Base-by-base conservation (phyloP, 148 eudicot species). In the Pharnaceum exiguum region DNA sequence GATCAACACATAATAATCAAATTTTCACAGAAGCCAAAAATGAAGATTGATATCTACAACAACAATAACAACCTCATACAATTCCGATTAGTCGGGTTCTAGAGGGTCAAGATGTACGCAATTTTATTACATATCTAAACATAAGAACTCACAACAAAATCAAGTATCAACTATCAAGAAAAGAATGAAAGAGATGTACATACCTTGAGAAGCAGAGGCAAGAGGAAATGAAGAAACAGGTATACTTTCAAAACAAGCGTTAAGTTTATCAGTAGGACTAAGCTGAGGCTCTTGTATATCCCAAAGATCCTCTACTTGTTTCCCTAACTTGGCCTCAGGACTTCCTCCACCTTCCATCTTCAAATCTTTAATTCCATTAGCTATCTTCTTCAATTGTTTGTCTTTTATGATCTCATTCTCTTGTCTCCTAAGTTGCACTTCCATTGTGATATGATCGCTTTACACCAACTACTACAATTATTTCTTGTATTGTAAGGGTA, bases 221-320 rank as follows among this genome's bases (percentile, higher is more conserved):
- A 49, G 74, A 13, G 97, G 96, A 36, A 87, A 91, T 19, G 83
- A 68, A 58, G 94, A 85, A 32, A 91, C 96, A 43, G 89, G 84
- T 25, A 91, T 83, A 54, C 76, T 72, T 65, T 91, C 97, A 64
- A 91, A 91, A 55, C 97, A 91, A 45, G 95, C 88, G 59, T 91
- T 91, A 16, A 91, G 87, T 65, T 91, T 91, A 61, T 91, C 97
- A 54, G 85, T 82, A 16, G 96, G 97, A 55, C 77, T 75, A 3
- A 91, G 71, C 53, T 85, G 86, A 1, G 90, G 68, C 50, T 81
- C 94, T 22, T 67, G 75, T 16, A 45, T 43, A 52, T 91, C 97
- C 97, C 97, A 91, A 17, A 91, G 65, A 76, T 91, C 94, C 63
- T 82, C 97, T 10, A 91, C 97, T 49, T 63, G 67, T 77, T 67